Base-by-base conservation (phyloP, 805 yeast genomes). In the Yarrowia yakushimensis region DNA sequence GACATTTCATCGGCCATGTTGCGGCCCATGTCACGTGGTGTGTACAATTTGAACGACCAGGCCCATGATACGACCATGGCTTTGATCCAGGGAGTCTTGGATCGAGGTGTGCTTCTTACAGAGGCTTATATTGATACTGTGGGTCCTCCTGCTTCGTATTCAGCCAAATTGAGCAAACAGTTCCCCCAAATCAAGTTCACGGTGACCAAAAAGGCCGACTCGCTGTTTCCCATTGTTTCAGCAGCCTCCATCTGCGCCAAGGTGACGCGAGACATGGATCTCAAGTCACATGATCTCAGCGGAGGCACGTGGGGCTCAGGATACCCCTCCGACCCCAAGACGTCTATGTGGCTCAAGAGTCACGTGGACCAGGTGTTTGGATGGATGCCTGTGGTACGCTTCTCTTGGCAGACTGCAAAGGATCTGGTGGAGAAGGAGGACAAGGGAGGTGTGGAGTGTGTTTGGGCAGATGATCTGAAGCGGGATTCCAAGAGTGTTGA, bases 171-270 rank as follows among this genome's bases (percentile, higher is more conserved):
- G 54, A 80, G 83, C 63, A 73, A 73, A 27, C 74, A 81, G 63
- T 94, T 94, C 69, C 97, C 97, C 0, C 73, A 71, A 0, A 75
- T 88, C 22, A 81, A 81, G 64, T 81, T 94, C 28, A 87, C 90
- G 0, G 99, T 94, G 7, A 83, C 96, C 9, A 94, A 94, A 71
- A 94, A 94, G 71, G 99, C 99, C 0, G 99, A 94, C 76, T 85
- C 97, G 18, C 71, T 90, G 18, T 94, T 81, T 71, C 97, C 98
- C 0, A 85, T 90, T 62, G 99, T 94, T 8, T 87, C 96, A 71
- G 88, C 96, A 0, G 99, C 99, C 0, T 87, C 96, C 20, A 89
- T 94, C 52, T 92, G 92, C 48, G 99, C 99, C 10, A 94, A 94
- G 71, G 99, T 94, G 7, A 91, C 98, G 0, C 81, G 99, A 70